These are phyloP conservation scores for Bruguiera hainesii DNA, from an alignment of 441 rosid species.

Conservation along the genomic window DNA sequence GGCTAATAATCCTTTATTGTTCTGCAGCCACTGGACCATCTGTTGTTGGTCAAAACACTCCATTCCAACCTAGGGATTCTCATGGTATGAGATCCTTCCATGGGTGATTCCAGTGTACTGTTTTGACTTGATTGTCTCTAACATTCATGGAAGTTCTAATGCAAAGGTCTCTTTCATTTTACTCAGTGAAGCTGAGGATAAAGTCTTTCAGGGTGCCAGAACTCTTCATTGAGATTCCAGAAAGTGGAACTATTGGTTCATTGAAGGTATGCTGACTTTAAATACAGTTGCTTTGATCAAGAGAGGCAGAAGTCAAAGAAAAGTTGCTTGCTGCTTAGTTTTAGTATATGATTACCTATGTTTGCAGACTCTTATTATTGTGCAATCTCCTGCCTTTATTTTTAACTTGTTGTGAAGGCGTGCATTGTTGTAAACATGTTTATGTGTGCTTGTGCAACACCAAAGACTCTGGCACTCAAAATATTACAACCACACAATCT, in stretches of 20 bases:
- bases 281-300: slow-evolving; percentile 2
- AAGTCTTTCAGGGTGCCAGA: slow-evolving; percentile 96
- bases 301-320: neutral
- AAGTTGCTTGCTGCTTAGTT: neutral
- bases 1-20: slow-evolving; percentile 16
- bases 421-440: no score
- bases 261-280: slow-evolving; percentile 59
- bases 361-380: neutral
- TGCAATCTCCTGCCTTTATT: no score
- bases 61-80: slow-evolving; percentile 66
- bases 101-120: slow-evolving; percentile 30
- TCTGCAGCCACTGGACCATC: slow-evolving; percentile 50
- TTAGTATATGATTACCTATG: neutral
- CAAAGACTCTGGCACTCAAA: no score
- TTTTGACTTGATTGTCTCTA: slow-evolving; percentile 35
- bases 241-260: slow-evolving; percentile 89
- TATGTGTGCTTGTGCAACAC: no score
- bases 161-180: slow-evolving; percentile 32
- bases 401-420: no score
- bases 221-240: slow-evolving; percentile 87
- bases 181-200: slow-evolving; percentile 87
- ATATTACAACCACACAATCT: no score
- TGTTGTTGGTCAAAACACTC: slow-evolving; percentile 42
- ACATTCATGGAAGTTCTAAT: slow-evolving; percentile 32
- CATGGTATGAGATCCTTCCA: slow-evolving; percentile 62